Evolutionary conservation across 495 filamentous ascomycete genomes (phyloP).

Genomic region (Xylona heveae): DNA sequence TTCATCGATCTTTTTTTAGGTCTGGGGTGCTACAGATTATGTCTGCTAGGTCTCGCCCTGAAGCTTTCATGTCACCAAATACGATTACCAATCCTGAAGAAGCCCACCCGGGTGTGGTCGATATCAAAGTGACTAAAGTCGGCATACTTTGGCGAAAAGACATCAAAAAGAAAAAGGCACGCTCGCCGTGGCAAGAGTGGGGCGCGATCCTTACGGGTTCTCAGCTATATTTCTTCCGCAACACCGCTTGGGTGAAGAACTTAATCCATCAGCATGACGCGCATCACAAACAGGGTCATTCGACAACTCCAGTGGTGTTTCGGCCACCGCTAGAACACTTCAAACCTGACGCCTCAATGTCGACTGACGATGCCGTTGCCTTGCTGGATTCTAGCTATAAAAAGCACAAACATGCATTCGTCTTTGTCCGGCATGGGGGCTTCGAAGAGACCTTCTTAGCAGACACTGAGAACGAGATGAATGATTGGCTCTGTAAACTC

Average conservation of each 20-base stretch:
- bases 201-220: slow-evolving; percentile 86
- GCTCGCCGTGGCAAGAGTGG: slow-evolving; percentile 98
- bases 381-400: slow-evolving; percentile 71
- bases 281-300: slow-evolving; percentile 47
- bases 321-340: slow-evolving; percentile 75
- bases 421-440: slow-evolving; percentile 73
- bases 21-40: slow-evolving; percentile 86
- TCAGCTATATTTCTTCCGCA: slow-evolving; percentile 91
- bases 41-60: slow-evolving; percentile 75
- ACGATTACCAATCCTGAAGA: slow-evolving; percentile 68
- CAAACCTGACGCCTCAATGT: slow-evolving; percentile 81
- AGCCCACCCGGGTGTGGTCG: slow-evolving; percentile 80
- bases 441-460: slow-evolving; percentile 84
- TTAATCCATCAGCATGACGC: slow-evolving; percentile 69
- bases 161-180: slow-evolving; percentile 75
- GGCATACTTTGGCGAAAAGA: slow-evolving; percentile 93
- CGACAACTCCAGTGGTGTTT: slow-evolving; percentile 58
- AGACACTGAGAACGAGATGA: slow-evolving; percentile 73
- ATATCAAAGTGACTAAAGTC: slow-evolving; percentile 95
- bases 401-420: slow-evolving; percentile 90
- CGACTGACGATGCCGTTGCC: slow-evolving; percentile 78
- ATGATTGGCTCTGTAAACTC: slow-evolving; percentile 90
- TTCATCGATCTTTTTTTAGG: slow-evolving; percentile 75
- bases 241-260: slow-evolving; percentile 75
- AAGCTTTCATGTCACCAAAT: slow-evolving; percentile 78